phyloP scores from a whole-genome alignment of 306 rosid species.

The Glycine latifolia region DNA sequence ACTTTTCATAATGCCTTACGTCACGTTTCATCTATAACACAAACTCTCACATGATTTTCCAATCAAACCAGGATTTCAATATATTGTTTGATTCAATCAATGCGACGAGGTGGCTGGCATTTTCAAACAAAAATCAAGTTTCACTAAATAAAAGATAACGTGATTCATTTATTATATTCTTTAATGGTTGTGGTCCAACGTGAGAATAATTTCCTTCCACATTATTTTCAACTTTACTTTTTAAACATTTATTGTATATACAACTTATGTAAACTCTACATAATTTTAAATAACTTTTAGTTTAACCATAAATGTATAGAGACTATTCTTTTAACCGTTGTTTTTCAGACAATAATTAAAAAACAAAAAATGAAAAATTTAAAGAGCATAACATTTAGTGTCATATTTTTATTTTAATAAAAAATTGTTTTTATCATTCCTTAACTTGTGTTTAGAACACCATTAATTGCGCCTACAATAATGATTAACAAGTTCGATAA shows the following conservation, averaged over 20 bases:
- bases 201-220: slow-evolving; percentile 40
- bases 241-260: neutral
- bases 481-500: too few relatives aligned
- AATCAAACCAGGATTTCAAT: slow-evolving; percentile 30
- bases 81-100: slow-evolving; percentile 43
- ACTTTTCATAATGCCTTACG: slow-evolving; percentile 1
- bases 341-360: neutral
- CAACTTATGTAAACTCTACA: neutral
- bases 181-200: slow-evolving; percentile 21
- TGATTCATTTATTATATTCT: slow-evolving; percentile 33
- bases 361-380: neutral
- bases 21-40: neutral
- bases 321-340: neutral
- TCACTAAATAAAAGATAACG: neutral
- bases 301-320: neutral
- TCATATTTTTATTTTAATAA: too few relatives aligned
- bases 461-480: too few relatives aligned
- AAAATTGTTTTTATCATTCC: too few relatives aligned
- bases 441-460: too few relatives aligned
- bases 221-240: neutral
- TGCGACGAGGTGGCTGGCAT: neutral
- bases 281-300: neutral
- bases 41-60: slow-evolving; percentile 9
- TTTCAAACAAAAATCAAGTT: neutral
- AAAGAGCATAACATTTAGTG: too few relatives aligned